phyloP scores from a whole-genome alignment of 2,329 filamentous ascomycete genomes.

The Coniochaeta hoffmannii region DNA sequence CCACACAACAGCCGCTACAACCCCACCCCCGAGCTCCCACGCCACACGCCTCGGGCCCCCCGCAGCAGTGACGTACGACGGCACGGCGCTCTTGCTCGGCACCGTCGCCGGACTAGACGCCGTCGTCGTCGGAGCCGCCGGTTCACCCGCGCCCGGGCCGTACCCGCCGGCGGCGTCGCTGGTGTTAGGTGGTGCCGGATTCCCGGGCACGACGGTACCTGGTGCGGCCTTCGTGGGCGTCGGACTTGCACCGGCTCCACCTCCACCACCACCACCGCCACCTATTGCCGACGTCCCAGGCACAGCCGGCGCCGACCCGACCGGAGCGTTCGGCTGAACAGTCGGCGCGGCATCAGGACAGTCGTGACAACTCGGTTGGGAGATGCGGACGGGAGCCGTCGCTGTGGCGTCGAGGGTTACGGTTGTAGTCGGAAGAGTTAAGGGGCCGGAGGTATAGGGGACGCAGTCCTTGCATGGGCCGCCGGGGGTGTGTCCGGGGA shows the following conservation, averaged over 20 bases:
- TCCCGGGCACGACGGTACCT: background rate
- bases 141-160: no score
- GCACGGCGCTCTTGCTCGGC: background rate
- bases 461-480: constrained; percentile 16
- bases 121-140: background rate
- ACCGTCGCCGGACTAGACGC: background rate
- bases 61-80: background rate
- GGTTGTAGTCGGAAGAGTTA: background rate
- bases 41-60: background rate
- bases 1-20: background rate
- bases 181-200: background rate
- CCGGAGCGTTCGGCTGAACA: background rate
- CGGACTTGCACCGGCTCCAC: background rate
- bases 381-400: constrained; percentile 1
- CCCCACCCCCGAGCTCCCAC: background rate
- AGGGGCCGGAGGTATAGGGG: constrained; percentile 5
- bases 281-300: background rate
- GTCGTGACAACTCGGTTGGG: background rate
- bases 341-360: background rate
- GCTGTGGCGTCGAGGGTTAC: background rate
- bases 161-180: background rate
- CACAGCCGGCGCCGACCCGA: no score
- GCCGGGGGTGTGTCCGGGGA: constrained; percentile 16
- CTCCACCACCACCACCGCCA: background rate
- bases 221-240: background rate